A percentile compares a stretch with the other conserved stretches of the same genome.
Conservation (phyloP, 371 early-diverging fungal genomes). For the Mortierella sp. region DNA sequence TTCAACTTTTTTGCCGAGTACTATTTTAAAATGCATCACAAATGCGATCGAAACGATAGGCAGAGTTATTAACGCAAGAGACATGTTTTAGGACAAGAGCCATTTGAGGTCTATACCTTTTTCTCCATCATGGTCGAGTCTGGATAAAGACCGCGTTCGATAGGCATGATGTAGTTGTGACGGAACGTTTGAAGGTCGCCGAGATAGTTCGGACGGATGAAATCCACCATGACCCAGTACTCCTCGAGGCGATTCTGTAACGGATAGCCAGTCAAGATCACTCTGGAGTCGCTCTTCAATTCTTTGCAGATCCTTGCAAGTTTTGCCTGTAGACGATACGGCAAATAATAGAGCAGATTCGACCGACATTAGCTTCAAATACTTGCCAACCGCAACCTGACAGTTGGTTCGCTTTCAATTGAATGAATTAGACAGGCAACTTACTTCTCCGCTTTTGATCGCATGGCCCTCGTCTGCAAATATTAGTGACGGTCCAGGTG, state of each 20-base stretch:
- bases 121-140: slow-evolving; percentile 67
- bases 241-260: slow-evolving; percentile 86
- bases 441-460: slow-evolving; percentile 74
- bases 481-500: slow-evolving; percentile 75
- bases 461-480: slow-evolving; percentile 91
- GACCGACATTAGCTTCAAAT: neutral
- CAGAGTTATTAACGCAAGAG: too few species aligned
- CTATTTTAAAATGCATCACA: slow-evolving; percentile 8
- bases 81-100: neutral
- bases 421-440: neutral
- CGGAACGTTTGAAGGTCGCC: slow-evolving; percentile 68
- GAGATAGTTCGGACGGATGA: slow-evolving; percentile 72
- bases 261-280: slow-evolving; percentile 92
- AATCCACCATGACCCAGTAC: slow-evolving; percentile 81
- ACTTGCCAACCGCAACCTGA: too few species aligned
- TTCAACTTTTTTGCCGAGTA: slow-evolving; percentile 54
- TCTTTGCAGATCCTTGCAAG: slow-evolving; percentile 45
- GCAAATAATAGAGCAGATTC: neutral
- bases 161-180: slow-evolving; percentile 71
- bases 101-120: slow-evolving; percentile 33
- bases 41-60: too few species aligned
- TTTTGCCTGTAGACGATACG: slow-evolving; percentile 20
- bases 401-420: neutral
- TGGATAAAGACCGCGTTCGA: slow-evolving; percentile 69
- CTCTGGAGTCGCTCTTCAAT: slow-evolving; percentile 67